A percentile compares a stretch with the other conserved stretches of the same genome.
Evolutionary conservation across 805 yeast species (phyloP).

Genomic region (Torulaspora delbrueckii): DNA sequence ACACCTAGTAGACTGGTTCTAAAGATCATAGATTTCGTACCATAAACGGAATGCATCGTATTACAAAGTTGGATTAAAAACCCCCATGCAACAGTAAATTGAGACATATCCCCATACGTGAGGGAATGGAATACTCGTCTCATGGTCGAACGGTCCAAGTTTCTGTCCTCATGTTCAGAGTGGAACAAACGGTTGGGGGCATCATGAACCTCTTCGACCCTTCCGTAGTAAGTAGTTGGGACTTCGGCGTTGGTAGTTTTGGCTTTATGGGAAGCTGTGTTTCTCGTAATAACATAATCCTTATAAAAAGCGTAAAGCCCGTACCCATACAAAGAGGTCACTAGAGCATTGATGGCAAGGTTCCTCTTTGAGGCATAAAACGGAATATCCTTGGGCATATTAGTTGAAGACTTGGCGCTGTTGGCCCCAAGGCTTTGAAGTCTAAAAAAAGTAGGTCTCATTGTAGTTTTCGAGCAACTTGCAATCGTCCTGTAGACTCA

Average conservation of each 20-base stretch:
- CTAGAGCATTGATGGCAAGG: constrained; percentile 13
- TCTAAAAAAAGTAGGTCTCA: constrained; percentile 9
- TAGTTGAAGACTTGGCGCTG: neutral
- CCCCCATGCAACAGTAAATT: constrained; percentile 22
- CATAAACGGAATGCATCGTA: constrained; percentile 18
- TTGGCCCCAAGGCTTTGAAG: constrained; percentile 4
- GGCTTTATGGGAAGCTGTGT: constrained; percentile 4
- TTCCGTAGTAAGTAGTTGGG: constrained; percentile 8
- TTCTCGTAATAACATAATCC: constrained; percentile 15
- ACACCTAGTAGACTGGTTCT: constrained; percentile 18
- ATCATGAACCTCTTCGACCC: constrained; percentile 15
- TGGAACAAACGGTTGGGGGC: constrained; percentile 17
- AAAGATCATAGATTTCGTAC: constrained; percentile 18
- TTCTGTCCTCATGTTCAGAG: constrained; percentile 8
- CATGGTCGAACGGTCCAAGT: constrained; percentile 9
- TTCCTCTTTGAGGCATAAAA: constrained; percentile 15
- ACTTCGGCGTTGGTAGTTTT: constrained; percentile 3
- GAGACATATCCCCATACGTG: constrained; percentile 23
- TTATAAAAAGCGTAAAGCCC: constrained; percentile 22
- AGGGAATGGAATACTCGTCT: constrained; percentile 15
- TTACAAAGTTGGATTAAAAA: constrained; percentile 22
- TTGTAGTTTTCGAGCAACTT: neutral
- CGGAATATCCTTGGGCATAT: constrained; percentile 10
- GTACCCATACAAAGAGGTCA: constrained; percentile 20
- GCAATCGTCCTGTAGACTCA: neutral